Evolutionary conservation across 2,329 filamentous ascomycete species (phyloP).

Genomic region (Phoma sp.): DNA sequence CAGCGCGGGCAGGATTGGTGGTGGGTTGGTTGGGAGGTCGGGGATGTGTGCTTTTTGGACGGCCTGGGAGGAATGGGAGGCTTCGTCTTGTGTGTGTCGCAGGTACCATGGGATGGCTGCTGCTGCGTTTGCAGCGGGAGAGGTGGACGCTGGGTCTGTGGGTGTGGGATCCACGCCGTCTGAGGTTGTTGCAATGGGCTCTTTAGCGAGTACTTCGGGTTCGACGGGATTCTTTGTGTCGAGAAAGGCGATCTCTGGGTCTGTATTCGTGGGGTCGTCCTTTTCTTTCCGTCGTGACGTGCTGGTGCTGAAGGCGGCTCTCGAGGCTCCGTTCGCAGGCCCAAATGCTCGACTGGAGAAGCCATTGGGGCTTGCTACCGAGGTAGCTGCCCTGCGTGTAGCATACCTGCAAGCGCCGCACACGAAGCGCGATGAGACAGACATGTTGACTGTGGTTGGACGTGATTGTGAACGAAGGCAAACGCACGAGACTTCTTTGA

Average conservation of each 20-base stretch:
- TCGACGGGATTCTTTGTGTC: slow-evolving; percentile 5
- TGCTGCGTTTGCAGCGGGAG: slow-evolving; percentile 13
- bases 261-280: slow-evolving; percentile 11
- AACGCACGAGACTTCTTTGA: slow-evolving; percentile 13
- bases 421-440: slow-evolving; percentile 26
- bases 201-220: neutral
- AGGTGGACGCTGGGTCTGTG: slow-evolving; percentile 6
- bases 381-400: slow-evolving; percentile 9
- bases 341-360: slow-evolving; percentile 13
- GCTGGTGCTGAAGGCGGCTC: slow-evolving; percentile 32
- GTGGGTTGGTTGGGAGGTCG: slow-evolving; percentile 70
- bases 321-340: slow-evolving; percentile 7
- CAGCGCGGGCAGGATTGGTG: slow-evolving; percentile 72
- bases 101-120: slow-evolving; percentile 79
- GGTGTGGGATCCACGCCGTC: neutral
- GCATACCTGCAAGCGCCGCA: slow-evolving; percentile 32
- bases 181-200: neutral
- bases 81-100: too few species aligned
- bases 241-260: slow-evolving; percentile 25
- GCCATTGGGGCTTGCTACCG: slow-evolving; percentile 9
- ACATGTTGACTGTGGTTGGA: slow-evolving; percentile 29
- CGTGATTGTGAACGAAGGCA: slow-evolving; percentile 4
- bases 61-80: slow-evolving; percentile 26
- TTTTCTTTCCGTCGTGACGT: slow-evolving; percentile 18
- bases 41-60: slow-evolving; percentile 63